Evolutionary conservation across 345 rosid species (phyloP), one percentile per base, ranked within the genome.

Genomic region (Kernera saxatilis): DNA sequence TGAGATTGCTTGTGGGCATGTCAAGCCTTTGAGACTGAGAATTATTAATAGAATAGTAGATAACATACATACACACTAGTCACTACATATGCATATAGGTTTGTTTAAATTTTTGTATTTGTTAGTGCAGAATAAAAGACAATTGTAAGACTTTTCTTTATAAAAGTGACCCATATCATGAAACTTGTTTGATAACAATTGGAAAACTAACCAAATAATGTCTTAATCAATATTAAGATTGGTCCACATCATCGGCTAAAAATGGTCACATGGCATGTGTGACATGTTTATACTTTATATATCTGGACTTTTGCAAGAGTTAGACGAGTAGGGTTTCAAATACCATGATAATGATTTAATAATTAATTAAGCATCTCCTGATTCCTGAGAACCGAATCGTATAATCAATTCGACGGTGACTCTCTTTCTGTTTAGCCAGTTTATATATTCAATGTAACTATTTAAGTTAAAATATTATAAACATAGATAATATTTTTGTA

Each of bases 381-480:
- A 64, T 12, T 33, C 23, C 46, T 40, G 6, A 64, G 7, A 30
- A 62, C 26, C 53, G 21, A 63, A 17, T 10, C 35, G 17, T 61
- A 64, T 5, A 30, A 32, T 73, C 86, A 49, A 84, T 81, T 66
- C 68, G 71, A 36, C 82, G 45, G 94, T 88, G 46, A 52, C 51
- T 71, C 11, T 41, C 30, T 74, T 70, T 62, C 69, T 68, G 11
- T 52, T 43, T 57, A 40, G 6, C n/a, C 18, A 33, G 1, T 14
- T 40, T 5, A 4, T 40, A 8, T 40, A 39, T 39, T 14, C 29
- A 0, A 27, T 27, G 29, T 6, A 1, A 27, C 1, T n/a, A 27
- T 27, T n/a, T n/a, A n/a, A 27, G 30, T 27, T 6, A 29, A 29
- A 29, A 5, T 6, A 29, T 29, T 29, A 5, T 5, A 5, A n/a